Evolutionary conservation across 192 early-diverging fungal genomes (phyloP).

Genomic region (Cetraspora pellucida): DNA sequence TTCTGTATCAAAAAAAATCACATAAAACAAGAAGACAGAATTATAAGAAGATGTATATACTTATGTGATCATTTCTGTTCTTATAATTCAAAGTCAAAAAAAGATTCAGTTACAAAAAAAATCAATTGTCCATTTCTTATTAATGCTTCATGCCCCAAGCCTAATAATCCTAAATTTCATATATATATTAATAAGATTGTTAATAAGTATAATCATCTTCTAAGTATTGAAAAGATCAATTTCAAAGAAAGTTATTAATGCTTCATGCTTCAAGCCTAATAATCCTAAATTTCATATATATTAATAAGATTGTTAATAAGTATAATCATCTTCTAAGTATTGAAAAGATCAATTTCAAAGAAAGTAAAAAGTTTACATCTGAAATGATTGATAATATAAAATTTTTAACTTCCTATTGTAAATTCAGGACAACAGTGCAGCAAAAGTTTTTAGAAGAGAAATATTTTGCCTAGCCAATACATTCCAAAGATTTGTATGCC

Average conservation of each 20-base stretch:
- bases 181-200: no score
- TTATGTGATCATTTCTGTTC: not conserved
- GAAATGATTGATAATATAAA: no score
- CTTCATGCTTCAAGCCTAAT: no score
- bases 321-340: no score
- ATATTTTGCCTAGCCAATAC: not conserved
- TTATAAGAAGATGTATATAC: not conserved
- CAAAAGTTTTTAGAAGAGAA: slow-evolving; percentile 4
- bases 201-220: no score
- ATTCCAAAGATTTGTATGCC: not conserved
- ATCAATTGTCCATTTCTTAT: not conserved
- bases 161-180: no score
- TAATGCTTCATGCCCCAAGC: not conserved
- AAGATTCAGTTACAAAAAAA: not conserved
- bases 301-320: slow-evolving; percentile 1
- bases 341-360: no score
- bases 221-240: no score
- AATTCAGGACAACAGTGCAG: not conserved
- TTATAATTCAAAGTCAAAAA: not conserved
- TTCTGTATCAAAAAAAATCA: not conserved
- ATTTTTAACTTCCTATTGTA: no score
- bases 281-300: not conserved
- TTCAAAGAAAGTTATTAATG: no score
- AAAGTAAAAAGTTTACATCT: no score
- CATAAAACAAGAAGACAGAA: not conserved